Evolutionary conservation across 169 alveolate species (phyloP), one percentile per base, ranked within the genome.

Genomic region (Plasmodium chabaudi): DNA sequence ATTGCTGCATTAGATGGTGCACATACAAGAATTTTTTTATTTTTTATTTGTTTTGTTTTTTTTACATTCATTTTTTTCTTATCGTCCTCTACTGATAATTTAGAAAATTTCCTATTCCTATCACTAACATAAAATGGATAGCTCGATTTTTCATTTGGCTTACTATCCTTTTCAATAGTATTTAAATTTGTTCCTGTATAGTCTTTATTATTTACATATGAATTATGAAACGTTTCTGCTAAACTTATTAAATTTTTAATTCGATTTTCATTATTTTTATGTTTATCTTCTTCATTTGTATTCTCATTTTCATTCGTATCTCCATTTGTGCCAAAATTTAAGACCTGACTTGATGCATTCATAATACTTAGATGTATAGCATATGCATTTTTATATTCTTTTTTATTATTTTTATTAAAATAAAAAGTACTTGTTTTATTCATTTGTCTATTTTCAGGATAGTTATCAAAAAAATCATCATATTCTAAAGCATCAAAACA

Each of bases 1-100:
- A 98, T 97, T 0, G 99, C 99, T 13, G 99, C 99, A 87, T 98
- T 98, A 42, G 99, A 98, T 21, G 99, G 99, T 19, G 99, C 99
- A 86, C 99, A 98, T 55, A 98, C 97, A 42, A 98, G 92, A 27
- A 98, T 94, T 55, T 96, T 90, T 72, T 93, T 60, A 23, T 89
- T 75, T 68, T 65, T 77, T 27, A 84, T 44, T 17, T 21, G 59
- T 61, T 74, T 56, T 46, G 55, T 51, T 34, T 59, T 68, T 49
- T 60, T 61, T 9, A 69, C 79, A 25, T 17, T 46, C 34, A 53
- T 57, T 56, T 82, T 79, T 51, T 15, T 51, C 5, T 51, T 51
- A 13, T 51, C 21, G 5, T 15, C n/a, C 7, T 51, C 59, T 12
- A 12, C 7, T 15, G n/a, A 15, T 5, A 51, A 12, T 13, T 2